Evolutionary conservation across 192 early-diverging fungal species (phyloP).

Genomic region (Radiomyces spectabilis): DNA sequence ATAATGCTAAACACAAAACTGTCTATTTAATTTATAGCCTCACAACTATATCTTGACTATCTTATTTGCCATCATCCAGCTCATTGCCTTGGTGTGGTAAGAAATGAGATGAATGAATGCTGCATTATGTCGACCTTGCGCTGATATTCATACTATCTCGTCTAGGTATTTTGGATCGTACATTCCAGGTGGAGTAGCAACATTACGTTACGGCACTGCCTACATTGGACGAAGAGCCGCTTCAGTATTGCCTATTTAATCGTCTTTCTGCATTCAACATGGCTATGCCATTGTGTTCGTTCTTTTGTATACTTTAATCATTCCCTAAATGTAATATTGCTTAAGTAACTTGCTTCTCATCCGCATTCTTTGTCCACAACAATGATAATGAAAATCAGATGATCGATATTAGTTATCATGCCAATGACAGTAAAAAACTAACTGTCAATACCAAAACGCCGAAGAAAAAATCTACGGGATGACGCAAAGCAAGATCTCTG

Average conservation of each 20-base stretch:
- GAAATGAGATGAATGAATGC: neutral
- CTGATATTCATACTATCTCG: neutral
- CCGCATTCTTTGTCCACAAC: too few species aligned
- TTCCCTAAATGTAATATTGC: too few species aligned
- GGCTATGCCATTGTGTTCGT: neutral
- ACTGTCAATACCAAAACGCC: too few species aligned
- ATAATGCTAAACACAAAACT: neutral
- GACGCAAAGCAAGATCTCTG: too few species aligned
- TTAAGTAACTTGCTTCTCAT: too few species aligned
- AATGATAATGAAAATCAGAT: too few species aligned
- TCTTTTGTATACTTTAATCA: neutral
- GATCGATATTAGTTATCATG: too few species aligned
- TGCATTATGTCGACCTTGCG: neutral
- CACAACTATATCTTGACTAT: conserved; percentile 69
- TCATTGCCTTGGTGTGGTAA: conserved; percentile 76
- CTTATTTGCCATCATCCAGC: conserved; percentile 68
- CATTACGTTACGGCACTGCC: conserved; percentile 47
- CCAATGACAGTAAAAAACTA: too few species aligned
- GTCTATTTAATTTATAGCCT: conserved; percentile 26
- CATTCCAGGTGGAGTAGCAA: conserved; percentile 63
- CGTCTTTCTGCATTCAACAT: too few species aligned
- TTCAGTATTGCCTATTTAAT: conserved; percentile 27
- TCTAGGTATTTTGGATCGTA: conserved; percentile 63
- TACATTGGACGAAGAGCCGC: conserved; percentile 29
- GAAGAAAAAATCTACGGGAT: too few species aligned